Percentiles rank a stretch among this genome's conserved stretches.
These are phyloP conservation scores for Lenzites betulinus DNA, from an alignment of 768 basidiomycete genomes.

Conservation along the genomic window DNA sequence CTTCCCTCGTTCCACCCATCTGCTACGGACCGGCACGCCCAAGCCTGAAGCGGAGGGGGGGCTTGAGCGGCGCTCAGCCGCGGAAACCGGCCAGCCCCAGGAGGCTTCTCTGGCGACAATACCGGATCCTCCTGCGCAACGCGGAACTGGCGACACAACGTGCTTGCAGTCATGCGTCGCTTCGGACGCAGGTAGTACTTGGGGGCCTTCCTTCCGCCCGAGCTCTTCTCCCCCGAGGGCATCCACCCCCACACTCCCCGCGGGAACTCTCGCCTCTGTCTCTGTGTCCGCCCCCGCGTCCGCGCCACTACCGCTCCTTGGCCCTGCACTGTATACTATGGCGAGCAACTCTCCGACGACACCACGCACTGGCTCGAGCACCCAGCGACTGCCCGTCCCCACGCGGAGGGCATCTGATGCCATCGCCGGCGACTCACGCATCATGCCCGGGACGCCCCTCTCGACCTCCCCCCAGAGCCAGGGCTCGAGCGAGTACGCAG, in stretches of 20 bases:
- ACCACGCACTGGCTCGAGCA: constrained; percentile 10
- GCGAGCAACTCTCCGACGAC: constrained; percentile 13
- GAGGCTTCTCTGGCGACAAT: constrained; percentile 21
- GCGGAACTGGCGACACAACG: constrained; percentile 22
- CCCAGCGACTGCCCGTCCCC: constrained; percentile 12
- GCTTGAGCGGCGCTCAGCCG: constrained; percentile 21
- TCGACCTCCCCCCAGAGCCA: constrained; percentile 14
- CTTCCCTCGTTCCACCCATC: constrained; percentile 23
- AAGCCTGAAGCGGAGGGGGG: constrained; percentile 15
- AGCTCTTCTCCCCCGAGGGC: constrained; percentile 21
- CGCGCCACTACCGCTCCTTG: not conserved
- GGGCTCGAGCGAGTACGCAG: constrained; percentile 10
- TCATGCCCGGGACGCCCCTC: constrained; percentile 16
- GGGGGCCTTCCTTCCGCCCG: constrained; percentile 1
- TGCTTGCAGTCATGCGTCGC: constrained; percentile 23
- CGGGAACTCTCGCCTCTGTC: constrained; percentile 7
- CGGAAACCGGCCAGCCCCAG: constrained; percentile 17
- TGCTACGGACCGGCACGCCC: constrained; percentile 22
- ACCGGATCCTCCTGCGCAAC: constrained; percentile 20
- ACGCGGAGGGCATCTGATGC: constrained; percentile 16
- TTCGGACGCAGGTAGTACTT: constrained; percentile 20
- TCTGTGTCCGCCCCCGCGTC: constrained; percentile 1
- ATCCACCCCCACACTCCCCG: constrained; percentile 11
- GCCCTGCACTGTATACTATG: constrained; percentile 5
- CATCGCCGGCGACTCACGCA: constrained; percentile 17